A percentile compares a stretch with the other conserved stretches of the same genome.
These are phyloP conservation scores for Saccharomycopsis synnaedendra DNA, from an alignment of 805 yeast genomes.

Conservation along the genomic window DNA sequence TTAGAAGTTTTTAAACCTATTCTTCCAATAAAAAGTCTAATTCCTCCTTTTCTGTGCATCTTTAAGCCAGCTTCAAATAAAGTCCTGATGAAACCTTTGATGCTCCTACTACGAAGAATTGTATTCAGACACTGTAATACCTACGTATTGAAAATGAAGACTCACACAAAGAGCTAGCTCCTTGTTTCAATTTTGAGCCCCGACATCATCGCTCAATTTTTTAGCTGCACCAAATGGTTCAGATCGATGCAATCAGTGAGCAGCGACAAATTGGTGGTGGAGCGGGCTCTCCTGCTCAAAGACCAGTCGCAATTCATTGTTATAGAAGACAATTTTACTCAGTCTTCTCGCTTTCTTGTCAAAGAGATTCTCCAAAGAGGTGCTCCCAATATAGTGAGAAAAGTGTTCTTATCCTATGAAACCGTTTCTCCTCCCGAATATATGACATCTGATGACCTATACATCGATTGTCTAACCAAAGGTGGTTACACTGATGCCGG, in stretches of 20 bases:
- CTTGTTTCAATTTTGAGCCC: not conserved
- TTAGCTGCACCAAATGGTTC: too few species aligned
- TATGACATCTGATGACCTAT: conserved; percentile 33
- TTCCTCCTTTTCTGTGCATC: too few species aligned
- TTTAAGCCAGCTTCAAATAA: too few species aligned
- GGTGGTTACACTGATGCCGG: conserved; percentile 25
- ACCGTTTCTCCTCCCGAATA: conserved; percentile 41
- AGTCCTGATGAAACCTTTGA: too few species aligned
- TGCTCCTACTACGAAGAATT: too few species aligned
- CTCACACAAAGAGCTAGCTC: too few species aligned
- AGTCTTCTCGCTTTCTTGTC: conserved; percentile 47
- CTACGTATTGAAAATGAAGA: too few species aligned
- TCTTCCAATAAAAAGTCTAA: too few species aligned
- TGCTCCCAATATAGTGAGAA: conserved; percentile 11
- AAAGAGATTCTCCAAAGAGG: conserved; percentile 34
- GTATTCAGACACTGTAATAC: too few species aligned
- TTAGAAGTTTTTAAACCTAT: too few species aligned
- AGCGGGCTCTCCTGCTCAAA: conserved; percentile 53
- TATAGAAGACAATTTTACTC: conserved; percentile 57
- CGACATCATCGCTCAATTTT: not conserved
- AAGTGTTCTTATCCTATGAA: conserved; percentile 59
- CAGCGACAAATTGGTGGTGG: conserved; percentile 10
- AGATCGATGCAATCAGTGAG: not conserved
- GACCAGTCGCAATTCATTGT: conserved; percentile 69
- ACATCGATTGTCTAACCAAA: conserved; percentile 61